Evolutionary conservation across 2,329 filamentous ascomycete genomes (phyloP), one percentile per base, ranked within the genome.

Genomic region (Fusarium sp.): DNA sequence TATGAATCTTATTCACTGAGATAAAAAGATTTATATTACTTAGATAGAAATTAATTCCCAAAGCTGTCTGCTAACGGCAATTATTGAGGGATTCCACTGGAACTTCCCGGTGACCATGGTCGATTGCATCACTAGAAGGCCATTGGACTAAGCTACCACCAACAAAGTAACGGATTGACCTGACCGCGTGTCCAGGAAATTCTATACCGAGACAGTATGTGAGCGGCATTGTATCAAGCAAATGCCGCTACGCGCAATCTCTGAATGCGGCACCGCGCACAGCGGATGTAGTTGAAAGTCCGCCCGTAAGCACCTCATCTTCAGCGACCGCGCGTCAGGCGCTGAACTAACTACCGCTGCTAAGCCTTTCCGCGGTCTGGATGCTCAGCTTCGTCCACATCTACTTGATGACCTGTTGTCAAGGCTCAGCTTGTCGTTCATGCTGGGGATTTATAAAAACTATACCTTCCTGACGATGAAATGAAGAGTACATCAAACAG

Each of bases 201-300:
- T 3, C 28, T 31, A 13, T 31, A 13, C 5, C 13, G 28, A 3
- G 5, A 13, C 3, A 11, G 5, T 10, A 13, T 31, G 10, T 7
- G 11, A 22, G 20, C 20, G 39, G 20, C 22, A 14, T 14, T 18
- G 7, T 14, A 7, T 7, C 17, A 24, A 42, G 9, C 9, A 42
- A 10, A 24, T 42, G 2, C 9, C 20, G 20, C 39, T 18, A 10
- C 39, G 18, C 9, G 44, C 36, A 10, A 15, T 17, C 3, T 22
- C 31, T 5, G 3, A 22, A 14, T 3, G 42, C 22, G 33, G 43
- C 15, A 56, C 20, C 13, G 24, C 33, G 43, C 42, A 48, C 5
- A 22, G 53, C 53, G 42, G 53, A 39, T 34, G 11, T 45, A 22
- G n/a, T 39, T 49, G 31, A 26, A 18, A 24, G 33, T 24, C 53